Percentiles rank a stretch among this genome's conserved stretches.
Evolutionary conservation across 306 rosid species (phyloP).

Genomic region (Cucumis melo): DNA sequence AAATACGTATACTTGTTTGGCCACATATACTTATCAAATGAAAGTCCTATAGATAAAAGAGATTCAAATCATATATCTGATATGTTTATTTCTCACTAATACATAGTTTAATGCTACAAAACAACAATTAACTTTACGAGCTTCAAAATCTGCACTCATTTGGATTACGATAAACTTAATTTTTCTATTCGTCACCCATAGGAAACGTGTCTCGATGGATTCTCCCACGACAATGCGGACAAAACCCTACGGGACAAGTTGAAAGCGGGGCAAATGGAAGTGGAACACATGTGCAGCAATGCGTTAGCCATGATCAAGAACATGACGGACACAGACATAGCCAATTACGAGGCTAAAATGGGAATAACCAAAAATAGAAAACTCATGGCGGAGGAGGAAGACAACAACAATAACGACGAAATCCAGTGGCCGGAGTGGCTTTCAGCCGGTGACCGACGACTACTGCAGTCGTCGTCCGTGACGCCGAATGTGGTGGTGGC

Average conservation of each 20-base stretch:
- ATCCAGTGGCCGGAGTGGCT: constrained; percentile 73
- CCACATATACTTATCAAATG: no score
- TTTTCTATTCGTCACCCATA: not conserved
- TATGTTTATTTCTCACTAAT: no score
- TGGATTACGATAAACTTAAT: not conserved
- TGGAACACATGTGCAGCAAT: constrained; percentile 70
- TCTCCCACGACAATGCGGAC: constrained; percentile 44
- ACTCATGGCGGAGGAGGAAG: constrained; percentile 11
- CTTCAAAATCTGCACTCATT: no score
- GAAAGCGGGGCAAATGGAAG: constrained; percentile 25
- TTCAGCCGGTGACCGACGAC: constrained; percentile 41
- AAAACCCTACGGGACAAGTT: constrained; percentile 27
- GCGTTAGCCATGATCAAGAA: constrained; percentile 70
- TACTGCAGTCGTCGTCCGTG: constrained; percentile 35
- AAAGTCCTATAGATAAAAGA: no score
- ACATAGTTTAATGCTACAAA: no score
- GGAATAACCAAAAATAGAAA: constrained; percentile 4
- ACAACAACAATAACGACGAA: not conserved
- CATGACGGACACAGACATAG: constrained; percentile 62
- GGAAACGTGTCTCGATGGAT: constrained; percentile 76
- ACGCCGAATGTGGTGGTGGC: constrained; percentile 66
- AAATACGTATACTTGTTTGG: no score
- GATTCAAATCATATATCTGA: no score
- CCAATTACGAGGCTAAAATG: constrained; percentile 12
- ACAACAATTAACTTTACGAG: not conserved